Evolutionary conservation across 805 yeast genomes (phyloP), one percentile per base, ranked within the genome.

Genomic region (Pichia californica): DNA sequence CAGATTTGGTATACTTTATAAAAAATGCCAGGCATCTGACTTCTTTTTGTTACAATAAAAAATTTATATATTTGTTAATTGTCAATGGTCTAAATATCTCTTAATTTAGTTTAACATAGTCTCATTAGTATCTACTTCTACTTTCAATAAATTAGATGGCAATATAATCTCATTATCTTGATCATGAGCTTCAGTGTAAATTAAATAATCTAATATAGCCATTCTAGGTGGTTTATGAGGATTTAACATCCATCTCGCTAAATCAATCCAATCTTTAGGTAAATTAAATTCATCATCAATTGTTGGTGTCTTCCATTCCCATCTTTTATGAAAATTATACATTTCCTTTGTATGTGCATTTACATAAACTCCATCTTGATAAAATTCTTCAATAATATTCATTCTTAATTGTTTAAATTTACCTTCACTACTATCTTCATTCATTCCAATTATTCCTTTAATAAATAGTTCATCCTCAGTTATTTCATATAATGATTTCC

Each of bases 161-260:
- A n/a, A n/a, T n/a, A n/a, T n/a, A n/a, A 28, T 27, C 16, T 31
- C 44, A 3, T 41, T 26, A 5, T 16, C 40, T 3, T 16, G 15
- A 13, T 32, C 40, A 16, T 28, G 10, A 10, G 18, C 26, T 34
- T 41, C 38, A 16, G 26, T 23, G n/a, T 26, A 42, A 27, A 31
- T 18, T 11, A 43, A 21, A 33, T 30, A 31, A 34, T 45, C 38
- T 1, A 44, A 23, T 8, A 39, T 3, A 10, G 47, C 10, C 16
- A 35, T 31, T 35, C 31, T 35, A 9, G 40, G 33, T 5, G 47
- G 47, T 5, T 39, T 16, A 10, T 44, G 44, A 14, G 40, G 41
- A 2, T 11, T 15, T 18, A 40, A 21, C 40, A 39, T 39, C 39
- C 36, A 40, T 3, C 7, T 2, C 1, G 27, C 47, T 2, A 44